Evolutionary conservation across 768 basidiomycete species (phyloP), one percentile per base, ranked within the genome.

Genomic region (Lactarius indigo): DNA sequence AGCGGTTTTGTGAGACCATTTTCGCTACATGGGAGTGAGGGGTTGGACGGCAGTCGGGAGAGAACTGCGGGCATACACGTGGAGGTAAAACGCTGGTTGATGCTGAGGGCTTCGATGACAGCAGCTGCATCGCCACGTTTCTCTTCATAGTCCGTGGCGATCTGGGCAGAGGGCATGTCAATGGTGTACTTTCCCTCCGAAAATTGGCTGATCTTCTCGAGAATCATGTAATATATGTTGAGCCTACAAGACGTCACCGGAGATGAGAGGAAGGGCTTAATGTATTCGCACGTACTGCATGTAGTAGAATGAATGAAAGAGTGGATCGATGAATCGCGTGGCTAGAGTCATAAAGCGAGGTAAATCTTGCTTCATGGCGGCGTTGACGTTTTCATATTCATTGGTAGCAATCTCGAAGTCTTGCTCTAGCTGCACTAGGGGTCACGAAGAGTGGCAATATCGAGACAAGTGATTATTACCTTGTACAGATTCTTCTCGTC

Each of bases 301-400:
- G 77, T 96, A 99, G 82, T 91, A 99, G 83, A 95, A 95, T 20
- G 94, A 96, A 72, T 96, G 90, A 85, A 98, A 99, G n/a, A 98
- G 81, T 1, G 97, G 97, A 71, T 96, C 90, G 74, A 98, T 93
- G 78, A 98, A 98, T 69, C 88, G 86, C 2, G 93, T 90, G 1
- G 91, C 82, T 68, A 98, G 85, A 33, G 80, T 81, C 84, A 98
- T 88, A 82, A 98, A 98, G n/a, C 86, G 86, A 3, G 96, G 95
- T 37, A 99, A 81, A 73, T 99, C 97, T 64, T 86, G 83, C 80
- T 99, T 98, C 78, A 98, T 79, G 6, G 89, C 84, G 67, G 83
- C 88, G 75, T 96, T 98, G 79, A 94, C 91, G 73, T 90, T 92
- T 66, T 97, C 95, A 69, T 96, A 98, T 72, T 98, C 95, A 68